Conservation (phyloP, 1,284 basidiomycete genomes). For the Anthracocystis setariae region DNA sequence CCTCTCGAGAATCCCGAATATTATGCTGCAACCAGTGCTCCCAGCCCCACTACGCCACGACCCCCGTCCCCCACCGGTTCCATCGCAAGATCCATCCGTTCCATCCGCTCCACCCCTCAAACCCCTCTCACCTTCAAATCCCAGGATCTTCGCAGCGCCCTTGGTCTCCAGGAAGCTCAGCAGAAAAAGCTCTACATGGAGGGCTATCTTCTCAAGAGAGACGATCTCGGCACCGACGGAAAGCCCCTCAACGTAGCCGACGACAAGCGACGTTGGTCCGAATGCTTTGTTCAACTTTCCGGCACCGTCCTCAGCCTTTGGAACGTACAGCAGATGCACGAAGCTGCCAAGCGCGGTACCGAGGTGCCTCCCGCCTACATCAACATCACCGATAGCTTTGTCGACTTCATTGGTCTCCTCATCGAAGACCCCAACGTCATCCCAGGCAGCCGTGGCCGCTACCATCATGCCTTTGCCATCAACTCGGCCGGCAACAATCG, state of each 20-base stretch:
- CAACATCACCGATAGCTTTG: conserved; percentile 82
- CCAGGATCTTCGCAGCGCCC: conserved; percentile 61
- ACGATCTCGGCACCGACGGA: conserved; percentile 62
- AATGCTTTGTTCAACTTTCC: conserved; percentile 80
- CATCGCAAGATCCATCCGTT: conserved; percentile 47
- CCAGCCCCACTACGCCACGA: conserved; percentile 23
- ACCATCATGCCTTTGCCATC: conserved; percentile 80
- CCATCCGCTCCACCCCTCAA: conserved; percentile 49
- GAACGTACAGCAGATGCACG: conserved; percentile 85
- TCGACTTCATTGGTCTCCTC: conserved; percentile 71
- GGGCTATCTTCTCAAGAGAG: conserved; percentile 63
- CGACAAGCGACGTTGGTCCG: conserved; percentile 57
- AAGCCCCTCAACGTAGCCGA: conserved; percentile 59
- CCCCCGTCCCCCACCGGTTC: conserved; percentile 53
- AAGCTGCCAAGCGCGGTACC: conserved; percentile 79
- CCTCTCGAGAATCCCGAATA: conserved; percentile 56
- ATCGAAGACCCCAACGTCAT: conserved; percentile 71
- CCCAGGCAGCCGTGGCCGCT: conserved; percentile 71
- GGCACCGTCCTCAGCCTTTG: conserved; percentile 91
- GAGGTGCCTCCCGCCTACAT: conserved; percentile 87
- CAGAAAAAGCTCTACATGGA: conserved; percentile 66
- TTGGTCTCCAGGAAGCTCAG: conserved; percentile 63
- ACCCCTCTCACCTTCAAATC: conserved; percentile 64
- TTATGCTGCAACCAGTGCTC: conserved; percentile 19
- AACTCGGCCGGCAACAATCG: conserved; percentile 95